Evolutionary conservation across 2,329 filamentous ascomycete species (phyloP).

Genomic region (Ustilaginoidea virens): DNA sequence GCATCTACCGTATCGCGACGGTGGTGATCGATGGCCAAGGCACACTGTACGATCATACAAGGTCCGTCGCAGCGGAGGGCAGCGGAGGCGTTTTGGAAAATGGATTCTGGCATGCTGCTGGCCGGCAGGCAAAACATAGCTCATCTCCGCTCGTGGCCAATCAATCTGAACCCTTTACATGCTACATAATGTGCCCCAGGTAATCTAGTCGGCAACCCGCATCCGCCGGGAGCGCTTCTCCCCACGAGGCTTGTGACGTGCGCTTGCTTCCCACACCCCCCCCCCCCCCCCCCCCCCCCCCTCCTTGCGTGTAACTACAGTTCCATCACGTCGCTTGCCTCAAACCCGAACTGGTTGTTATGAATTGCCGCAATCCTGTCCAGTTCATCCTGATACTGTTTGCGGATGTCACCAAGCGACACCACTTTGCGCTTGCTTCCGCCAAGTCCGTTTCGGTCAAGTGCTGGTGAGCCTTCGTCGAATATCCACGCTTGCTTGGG

Average conservation of each 20-base stretch:
- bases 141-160: slow-evolving; percentile 12
- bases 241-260: no score
- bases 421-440: slow-evolving; percentile 55
- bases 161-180: slow-evolving; percentile 4
- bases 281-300: no score
- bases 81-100: no score
- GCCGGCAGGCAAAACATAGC: no score
- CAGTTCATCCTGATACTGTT: slow-evolving; percentile 79
- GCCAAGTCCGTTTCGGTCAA: slow-evolving; percentile 9
- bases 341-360: slow-evolving; percentile 75
- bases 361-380: slow-evolving; percentile 80
- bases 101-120: no score
- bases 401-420: slow-evolving; percentile 71
- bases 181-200: slow-evolving; percentile 8
- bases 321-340: slow-evolving; percentile 38
- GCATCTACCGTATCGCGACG: no score
- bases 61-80: no score
- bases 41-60: no score
- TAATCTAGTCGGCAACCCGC: slow-evolving; percentile 17
- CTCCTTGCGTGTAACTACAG: no score
- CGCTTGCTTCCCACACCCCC: no score
- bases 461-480: slow-evolving; percentile 14
- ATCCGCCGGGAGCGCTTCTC: no score
- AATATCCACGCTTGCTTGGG: slow-evolving; percentile 69
- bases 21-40: no score